Base-by-base conservation (phyloP, 306 rosid genomes). In the Crotalaria pallida region DNA sequence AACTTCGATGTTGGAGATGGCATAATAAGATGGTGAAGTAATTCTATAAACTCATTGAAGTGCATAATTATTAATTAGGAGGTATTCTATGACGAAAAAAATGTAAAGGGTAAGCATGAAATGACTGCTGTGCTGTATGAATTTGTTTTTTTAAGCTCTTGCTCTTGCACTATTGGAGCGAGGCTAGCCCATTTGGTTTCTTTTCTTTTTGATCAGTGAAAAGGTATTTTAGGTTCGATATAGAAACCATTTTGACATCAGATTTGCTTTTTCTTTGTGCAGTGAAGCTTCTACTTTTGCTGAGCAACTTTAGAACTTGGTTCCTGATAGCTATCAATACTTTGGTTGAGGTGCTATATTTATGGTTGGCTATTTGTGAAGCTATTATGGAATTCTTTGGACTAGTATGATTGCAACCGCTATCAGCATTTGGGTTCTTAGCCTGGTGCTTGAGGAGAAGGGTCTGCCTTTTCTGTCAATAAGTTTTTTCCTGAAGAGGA, bases 361-460 rank as follows among this genome's bases (percentile, higher is more conserved):
- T 40, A 23, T 23, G 36, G 64, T 38, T 17, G 21, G 52, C 56
- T 52, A 50, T 26, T 36, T 52, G 15, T 34, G 29, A 21, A 43
- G 18, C 48, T 13, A 22, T 10, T 27, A 17, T 10, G 75, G 60
- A 47, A 65, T 24, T n/a, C 47, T 70, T 55, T 6, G 10, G 53
- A 24, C 18, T 13, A 53, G 18, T n/a, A 24, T 43, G 72, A 53
- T 49, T 53, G 36, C n/a, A 1, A 57, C 40, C 65, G 34, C 26
- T 56, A 11, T 18, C n/a, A 41, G 79, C 62, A 63, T 51, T 40
- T 38, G 47, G 79, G 53, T 41, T 43, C 49, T 40, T 74, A 57
- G 51, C 58, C 58, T 40, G 18, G 58, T 40, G 56, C 55, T 15
- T 18, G 38, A 55, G 61, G 40, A 22, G 49, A 15, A 74, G 31